Evolutionary conservation across 2,329 filamentous ascomycete genomes (phyloP).

Genomic region (Macrophomina pseudophaseolina): DNA sequence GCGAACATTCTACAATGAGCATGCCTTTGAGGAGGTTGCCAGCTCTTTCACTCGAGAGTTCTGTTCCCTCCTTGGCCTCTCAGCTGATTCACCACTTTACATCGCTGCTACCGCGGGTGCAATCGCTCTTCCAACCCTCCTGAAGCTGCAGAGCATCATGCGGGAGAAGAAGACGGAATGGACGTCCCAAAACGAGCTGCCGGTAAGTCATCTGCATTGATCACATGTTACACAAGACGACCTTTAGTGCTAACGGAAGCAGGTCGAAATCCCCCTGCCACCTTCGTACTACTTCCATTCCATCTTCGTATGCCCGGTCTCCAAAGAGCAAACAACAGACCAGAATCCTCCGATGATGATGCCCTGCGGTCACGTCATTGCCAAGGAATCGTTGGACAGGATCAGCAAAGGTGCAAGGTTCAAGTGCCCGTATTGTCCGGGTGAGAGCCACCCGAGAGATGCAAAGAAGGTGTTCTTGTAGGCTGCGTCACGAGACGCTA

Average conservation of each 20-base stretch:
- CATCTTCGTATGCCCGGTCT: conserved; percentile 97
- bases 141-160: conserved; percentile 88
- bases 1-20: conserved; percentile 74
- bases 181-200: conserved; percentile 89
- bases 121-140: conserved; percentile 84
- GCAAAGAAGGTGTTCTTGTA: conserved; percentile 74
- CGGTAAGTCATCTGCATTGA: conserved; percentile 62
- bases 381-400: conserved; percentile 78
- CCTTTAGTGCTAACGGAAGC: conserved; percentile 39
- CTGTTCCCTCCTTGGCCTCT: conserved; percentile 87
- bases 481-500: conserved; percentile 1
- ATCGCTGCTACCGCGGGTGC: conserved; percentile 90
- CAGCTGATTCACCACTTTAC: conserved; percentile 90
- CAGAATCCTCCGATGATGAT: conserved; percentile 96
- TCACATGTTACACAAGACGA: background rate
- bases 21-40: conserved; percentile 81
- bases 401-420: conserved; percentile 80
- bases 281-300: conserved; percentile 79
- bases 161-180: conserved; percentile 90
- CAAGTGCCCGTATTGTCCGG: conserved; percentile 97
- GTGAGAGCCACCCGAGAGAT: conserved; percentile 77
- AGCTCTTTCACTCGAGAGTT: conserved; percentile 92
- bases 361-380: conserved; percentile 92
- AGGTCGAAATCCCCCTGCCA: conserved; percentile 70
- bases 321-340: conserved; percentile 94